Evolutionary conservation across 768 basidiomycete genomes (phyloP), one percentile per base, ranked within the genome.

Genomic region (Phaffia tasmanica): DNA sequence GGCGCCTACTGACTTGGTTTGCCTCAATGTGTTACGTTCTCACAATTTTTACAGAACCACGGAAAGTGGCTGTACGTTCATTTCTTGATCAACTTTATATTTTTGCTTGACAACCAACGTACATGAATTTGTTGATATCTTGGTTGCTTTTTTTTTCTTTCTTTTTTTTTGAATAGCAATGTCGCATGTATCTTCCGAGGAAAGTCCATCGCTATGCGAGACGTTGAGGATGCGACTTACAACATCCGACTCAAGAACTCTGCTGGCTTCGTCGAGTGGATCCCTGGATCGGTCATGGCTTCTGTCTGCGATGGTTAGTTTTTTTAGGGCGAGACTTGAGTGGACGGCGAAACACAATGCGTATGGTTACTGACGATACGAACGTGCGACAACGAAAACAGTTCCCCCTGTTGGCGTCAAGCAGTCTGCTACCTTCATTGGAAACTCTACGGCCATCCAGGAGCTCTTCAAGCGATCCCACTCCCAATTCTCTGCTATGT

Each of bases 401-500:
- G 94, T 98, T 73, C 84, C 95, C 73, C 93, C 95, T 62, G 85
- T 91, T 69, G 91, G 91, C 51, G 81, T 89, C 72, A 92, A 90
- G 84, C 91, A 92, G 90, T 27, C 63, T 21, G 62, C 51, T 21
- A 97, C 93, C 29, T 98, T 97, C 82, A 82, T 97, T 77, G 92
- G 93, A 73, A 97, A 97, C 83, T 90, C 89, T 50, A 97, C 93
- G 48, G 87, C 88, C 64, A 94, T 97, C 77, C 93, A 95, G 78
- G 90, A 93, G 77, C 83, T 98, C 72, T 97, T 98, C 89, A 90
- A 92, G 81, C 91, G 94, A 81, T 89, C 97, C 75, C 87, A 86
- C 72, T 90, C 94, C 76, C 91, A 97, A 77, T 98, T 99, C 84
- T 89, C 90, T 70, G 89, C 90, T 78, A 99, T 97, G 94, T 94